These are phyloP conservation scores for Volvox reticuliferus DNA, from an alignment of 139 green algal genomes.

Conservation along the genomic window DNA sequence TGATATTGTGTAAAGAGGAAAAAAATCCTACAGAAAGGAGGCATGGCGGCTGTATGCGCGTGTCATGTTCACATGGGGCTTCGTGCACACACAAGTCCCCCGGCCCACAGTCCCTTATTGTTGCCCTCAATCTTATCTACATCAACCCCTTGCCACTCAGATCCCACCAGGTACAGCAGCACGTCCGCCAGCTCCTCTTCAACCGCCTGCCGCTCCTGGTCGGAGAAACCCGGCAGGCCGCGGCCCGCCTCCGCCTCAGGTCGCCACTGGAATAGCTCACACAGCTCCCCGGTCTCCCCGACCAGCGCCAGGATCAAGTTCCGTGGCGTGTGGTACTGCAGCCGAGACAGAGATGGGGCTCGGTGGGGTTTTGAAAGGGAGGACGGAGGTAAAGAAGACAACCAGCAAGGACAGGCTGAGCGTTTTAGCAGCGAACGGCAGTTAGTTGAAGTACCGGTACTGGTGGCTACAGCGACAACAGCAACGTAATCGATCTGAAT, in stretches of 20 bases:
- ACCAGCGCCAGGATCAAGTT: conserved; percentile 76
- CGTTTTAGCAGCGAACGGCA: neutral
- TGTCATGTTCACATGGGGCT: too few species aligned
- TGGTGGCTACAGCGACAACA: neutral
- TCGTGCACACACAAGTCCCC: too few species aligned
- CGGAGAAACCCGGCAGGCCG: conserved; percentile 65
- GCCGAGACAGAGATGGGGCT: neutral
- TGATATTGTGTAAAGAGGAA: neutral
- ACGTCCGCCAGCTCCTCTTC: conserved; percentile 85
- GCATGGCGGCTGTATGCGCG: too few species aligned
- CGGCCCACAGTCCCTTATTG: too few species aligned
- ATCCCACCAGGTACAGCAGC: conserved; percentile 79
- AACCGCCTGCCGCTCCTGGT: conserved; percentile 68
- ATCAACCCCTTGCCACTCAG: too few species aligned
- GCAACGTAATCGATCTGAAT: neutral
- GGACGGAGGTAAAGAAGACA: neutral
- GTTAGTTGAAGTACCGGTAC: neutral
- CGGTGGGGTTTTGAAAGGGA: neutral
- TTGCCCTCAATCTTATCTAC: too few species aligned
- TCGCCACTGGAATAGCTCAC: conserved; percentile 32
- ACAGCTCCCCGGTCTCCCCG: conserved; percentile 61
- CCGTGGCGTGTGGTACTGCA: conserved; percentile 65
- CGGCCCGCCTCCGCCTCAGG: conserved; percentile 5
- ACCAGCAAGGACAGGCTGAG: neutral
- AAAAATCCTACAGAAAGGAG: neutral